Percentiles rank a stretch among this genome's conserved stretches.
Evolutionary conservation across 148 eudicot species (phyloP).

Genomic region (Rhododendron williamsianum): DNA sequence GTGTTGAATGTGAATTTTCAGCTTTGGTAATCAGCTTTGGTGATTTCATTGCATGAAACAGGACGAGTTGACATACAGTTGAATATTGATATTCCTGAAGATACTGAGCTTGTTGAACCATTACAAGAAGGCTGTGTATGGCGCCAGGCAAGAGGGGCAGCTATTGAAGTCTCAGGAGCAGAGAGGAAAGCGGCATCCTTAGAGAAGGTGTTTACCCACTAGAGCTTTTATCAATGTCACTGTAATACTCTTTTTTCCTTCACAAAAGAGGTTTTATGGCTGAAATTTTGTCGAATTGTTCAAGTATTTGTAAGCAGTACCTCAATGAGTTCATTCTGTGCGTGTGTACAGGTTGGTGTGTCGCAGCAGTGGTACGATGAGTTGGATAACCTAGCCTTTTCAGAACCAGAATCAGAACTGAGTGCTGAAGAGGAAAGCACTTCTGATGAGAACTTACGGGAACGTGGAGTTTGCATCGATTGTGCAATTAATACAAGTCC

Average conservation of each 20-base stretch:
- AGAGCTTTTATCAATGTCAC: background rate
- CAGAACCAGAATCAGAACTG: slow-evolving; percentile 31
- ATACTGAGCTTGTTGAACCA: slow-evolving; percentile 66
- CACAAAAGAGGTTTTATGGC: too few species aligned
- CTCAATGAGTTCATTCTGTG: background rate
- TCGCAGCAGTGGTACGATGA: slow-evolving; percentile 95
- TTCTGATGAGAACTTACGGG: slow-evolving; percentile 26
- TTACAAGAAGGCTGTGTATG: slow-evolving; percentile 74
- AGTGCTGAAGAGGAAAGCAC: slow-evolving; percentile 28
- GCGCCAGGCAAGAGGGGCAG: slow-evolving; percentile 89
- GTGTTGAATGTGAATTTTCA: background rate
- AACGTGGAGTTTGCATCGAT: slow-evolving; percentile 53
- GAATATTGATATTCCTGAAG: slow-evolving; percentile 59
- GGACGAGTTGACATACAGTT: slow-evolving; percentile 68
- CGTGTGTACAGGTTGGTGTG: slow-evolving; percentile 55
- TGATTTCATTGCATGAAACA: slow-evolving; percentile 27
- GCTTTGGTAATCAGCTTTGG: background rate
- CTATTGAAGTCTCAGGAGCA: slow-evolving; percentile 51
- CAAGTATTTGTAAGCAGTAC: background rate
- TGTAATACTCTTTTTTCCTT: background rate
- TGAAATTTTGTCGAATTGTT: background rate
- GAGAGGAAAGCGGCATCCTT: slow-evolving; percentile 35
- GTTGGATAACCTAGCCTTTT: slow-evolving; percentile 53
- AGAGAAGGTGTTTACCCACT: slow-evolving; percentile 45
- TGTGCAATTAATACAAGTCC: slow-evolving; percentile 80